Base-by-base conservation (phyloP, 2,329 filamentous ascomycete species). In the Diplodia corticola region DNA sequence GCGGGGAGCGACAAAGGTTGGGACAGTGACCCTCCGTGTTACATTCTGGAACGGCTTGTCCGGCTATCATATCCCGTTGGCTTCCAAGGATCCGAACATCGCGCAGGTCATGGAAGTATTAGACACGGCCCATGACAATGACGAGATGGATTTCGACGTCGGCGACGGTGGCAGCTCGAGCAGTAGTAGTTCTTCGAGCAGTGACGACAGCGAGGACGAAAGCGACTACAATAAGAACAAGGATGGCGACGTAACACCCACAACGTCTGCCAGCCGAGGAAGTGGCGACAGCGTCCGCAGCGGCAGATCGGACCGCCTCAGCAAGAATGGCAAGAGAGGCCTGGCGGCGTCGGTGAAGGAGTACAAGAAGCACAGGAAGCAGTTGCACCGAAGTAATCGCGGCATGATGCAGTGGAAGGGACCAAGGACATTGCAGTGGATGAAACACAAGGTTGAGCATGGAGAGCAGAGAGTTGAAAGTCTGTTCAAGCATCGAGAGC, bases 351-450 rank as follows among this genome's bases (percentile, higher is more conserved):
- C 85, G 73, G 67, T 87, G 53, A 84, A 82, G 66, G 88, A 90
- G 67, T 90, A 88, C 73, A 86, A 84, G 73, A 80, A 82, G 66
- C 80, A 88, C 70, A 80, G 83, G 69, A 85, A 84, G 75, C 82
- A 85, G 68, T 77, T 90, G 69, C 88, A 91, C 75, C 80, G 88
- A 57, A 84, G 85, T 73, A 88, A 92, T 72, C 79, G 88, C 24
- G 90, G 90, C 0, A 73, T 90, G 48, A 92, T 92, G 90, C 90
- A 92, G 77, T 92, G 89, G 87, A 85, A 84, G 72, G 75, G 84
- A 72, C 84, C 82, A 22, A 80, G 80, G 74, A 86, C 77, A 64
- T 77, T 80, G 67, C 85, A 88, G 71, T 85, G 84, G 75, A 81
- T 89, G 67, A 85, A 86, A 72, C 84, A 87, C 46, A 86, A 86